A percentile compares a stretch with the other conserved stretches of the same genome.
Conservation (phyloP, 805 yeast genomes). For the Saturnispora dispora region DNA sequence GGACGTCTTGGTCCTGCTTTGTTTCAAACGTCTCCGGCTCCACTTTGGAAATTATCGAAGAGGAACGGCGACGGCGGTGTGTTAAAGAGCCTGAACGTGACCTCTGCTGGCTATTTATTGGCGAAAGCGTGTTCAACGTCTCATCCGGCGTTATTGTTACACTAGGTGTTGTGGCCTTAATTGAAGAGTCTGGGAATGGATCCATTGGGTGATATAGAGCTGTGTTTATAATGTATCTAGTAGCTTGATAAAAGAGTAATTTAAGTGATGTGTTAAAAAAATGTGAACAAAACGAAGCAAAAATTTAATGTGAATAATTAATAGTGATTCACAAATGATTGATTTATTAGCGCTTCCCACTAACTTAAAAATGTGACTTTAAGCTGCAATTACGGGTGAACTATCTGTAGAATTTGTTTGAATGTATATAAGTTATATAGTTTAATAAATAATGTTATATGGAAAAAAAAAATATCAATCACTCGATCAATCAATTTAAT, state of each 20-base stretch:
- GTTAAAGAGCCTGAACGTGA: constrained; percentile 18
- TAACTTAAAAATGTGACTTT: too few relatives aligned
- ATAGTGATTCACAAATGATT: background rate
- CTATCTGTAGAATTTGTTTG: background rate
- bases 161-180: background rate
- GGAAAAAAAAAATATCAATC: background rate
- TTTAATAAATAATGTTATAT: background rate
- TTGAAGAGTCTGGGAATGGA: background rate
- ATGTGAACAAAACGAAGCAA: background rate
- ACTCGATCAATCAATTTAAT: background rate
- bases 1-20: constrained; percentile 79
- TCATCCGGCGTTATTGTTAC: background rate
- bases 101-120: constrained; percentile 19
- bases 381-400: background rate
- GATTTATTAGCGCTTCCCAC: background rate
- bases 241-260: background rate
- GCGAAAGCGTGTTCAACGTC: constrained; percentile 21
- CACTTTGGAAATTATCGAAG: constrained; percentile 83
- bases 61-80: constrained; percentile 45
- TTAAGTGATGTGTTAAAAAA: background rate
- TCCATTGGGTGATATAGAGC: background rate
- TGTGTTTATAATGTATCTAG: background rate
- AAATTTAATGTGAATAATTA: background rate
- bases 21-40: constrained; percentile 91
- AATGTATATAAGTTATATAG: background rate